A percentile compares a stretch with the other conserved stretches of the same genome.
These are phyloP conservation scores for Colletotrichum theobromicola DNA, from an alignment of 2,329 filamentous ascomycete genomes.

Conservation along the genomic window DNA sequence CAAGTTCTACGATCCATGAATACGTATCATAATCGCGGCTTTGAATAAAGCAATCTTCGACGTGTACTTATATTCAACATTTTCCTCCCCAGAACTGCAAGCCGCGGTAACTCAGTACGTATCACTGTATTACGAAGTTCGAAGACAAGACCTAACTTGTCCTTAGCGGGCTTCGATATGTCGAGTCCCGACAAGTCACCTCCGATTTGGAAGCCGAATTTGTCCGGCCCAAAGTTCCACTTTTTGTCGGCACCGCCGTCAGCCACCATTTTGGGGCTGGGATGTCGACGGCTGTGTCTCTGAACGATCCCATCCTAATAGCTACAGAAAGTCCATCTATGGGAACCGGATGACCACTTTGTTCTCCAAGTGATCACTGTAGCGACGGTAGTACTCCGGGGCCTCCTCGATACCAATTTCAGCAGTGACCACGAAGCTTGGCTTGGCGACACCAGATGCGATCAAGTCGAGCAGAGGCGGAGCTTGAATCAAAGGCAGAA, in stretches of 20 bases:
- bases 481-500: background rate
- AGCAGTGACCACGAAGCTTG: background rate
- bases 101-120: background rate
- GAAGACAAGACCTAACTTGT: background rate
- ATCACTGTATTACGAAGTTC: background rate
- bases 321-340: conserved; percentile 32
- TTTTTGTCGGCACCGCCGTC: background rate
- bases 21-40: background rate
- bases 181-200: background rate
- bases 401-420: background rate
- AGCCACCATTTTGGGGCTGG: background rate
- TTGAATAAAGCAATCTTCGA: background rate
- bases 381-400: background rate
- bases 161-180: background rate
- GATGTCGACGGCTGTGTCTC: background rate
- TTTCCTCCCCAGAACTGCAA: background rate
- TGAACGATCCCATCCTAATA: background rate
- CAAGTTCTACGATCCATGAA: background rate
- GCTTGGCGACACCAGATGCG: background rate
- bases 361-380: background rate
- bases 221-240: background rate
- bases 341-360: conserved; percentile 42
- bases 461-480: background rate
- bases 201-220: background rate
- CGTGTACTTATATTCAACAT: background rate